phyloP scores from a whole-genome alignment of 805 yeast species.

The Clavispora phyllophila region DNA sequence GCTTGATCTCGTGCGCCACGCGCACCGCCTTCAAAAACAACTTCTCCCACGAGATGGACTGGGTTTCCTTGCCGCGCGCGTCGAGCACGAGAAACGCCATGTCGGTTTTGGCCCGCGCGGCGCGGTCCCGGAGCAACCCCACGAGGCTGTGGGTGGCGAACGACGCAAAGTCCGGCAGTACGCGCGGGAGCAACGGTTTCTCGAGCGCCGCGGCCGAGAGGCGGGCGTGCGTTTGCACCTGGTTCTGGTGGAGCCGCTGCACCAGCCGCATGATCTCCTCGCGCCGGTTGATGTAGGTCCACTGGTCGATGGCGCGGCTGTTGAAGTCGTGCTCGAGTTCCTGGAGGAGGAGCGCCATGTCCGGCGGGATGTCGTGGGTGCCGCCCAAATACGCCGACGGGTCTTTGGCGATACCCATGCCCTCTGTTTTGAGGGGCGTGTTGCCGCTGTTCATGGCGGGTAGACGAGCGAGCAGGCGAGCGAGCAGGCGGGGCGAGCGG shows the following conservation, averaged over 20 bases:
- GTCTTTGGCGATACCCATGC: constrained; percentile 6
- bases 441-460: constrained; percentile 10
- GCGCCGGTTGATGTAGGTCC: constrained; percentile 42
- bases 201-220: constrained; percentile 40
- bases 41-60: constrained; percentile 84
- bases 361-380: constrained; percentile 40
- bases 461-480: too few relatives aligned
- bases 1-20: constrained; percentile 77
- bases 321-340: constrained; percentile 39
- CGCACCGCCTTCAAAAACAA: constrained; percentile 77
- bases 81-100: constrained; percentile 72
- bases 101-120: constrained; percentile 54
- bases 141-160: constrained; percentile 54
- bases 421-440: constrained; percentile 1
- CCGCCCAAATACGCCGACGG: constrained; percentile 11
- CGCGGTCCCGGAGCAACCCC: constrained; percentile 68
- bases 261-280: constrained; percentile 40
- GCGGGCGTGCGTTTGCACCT: constrained; percentile 18
- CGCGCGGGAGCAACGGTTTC: constrained; percentile 61
- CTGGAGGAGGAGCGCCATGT: constrained; percentile 38
- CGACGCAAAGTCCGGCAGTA: constrained; percentile 20
- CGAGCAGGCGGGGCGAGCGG: too few relatives aligned
- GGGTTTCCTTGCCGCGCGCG: constrained; percentile 72
- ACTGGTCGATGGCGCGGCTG: constrained; percentile 39
- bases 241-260: constrained; percentile 30